Base-by-base conservation (phyloP, 2,329 filamentous ascomycete species). In the Sarocladiaceae sp. region DNA sequence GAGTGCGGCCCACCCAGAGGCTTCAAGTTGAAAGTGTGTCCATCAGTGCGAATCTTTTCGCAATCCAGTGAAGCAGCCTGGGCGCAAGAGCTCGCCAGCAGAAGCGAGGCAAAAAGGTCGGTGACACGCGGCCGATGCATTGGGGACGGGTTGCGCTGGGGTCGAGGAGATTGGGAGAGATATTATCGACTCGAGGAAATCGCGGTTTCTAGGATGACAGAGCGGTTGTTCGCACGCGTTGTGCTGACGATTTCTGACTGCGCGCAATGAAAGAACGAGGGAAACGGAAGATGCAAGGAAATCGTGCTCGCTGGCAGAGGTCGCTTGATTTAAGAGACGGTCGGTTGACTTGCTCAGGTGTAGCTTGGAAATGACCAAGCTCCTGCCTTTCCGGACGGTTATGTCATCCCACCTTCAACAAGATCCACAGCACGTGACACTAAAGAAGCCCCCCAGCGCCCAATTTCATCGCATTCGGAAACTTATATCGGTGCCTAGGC, bases 1-100 rank as follows among this genome's bases (percentile, higher is more conserved):
- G 83, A 81, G 65, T 87, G 86, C 29, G 86, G 84, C 1, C 87
- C 88, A 5, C 71, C 74, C 7, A 92, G 78, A 56, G 75, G 67
- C 23, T 73, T 72, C 26, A 93, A 73, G 67, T 91, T 77, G 67
- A 87, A 92, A 26, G 71, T 75, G 55, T 80, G 74, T 22, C 73
- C 74, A 57, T 84, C 78, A 1, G 81, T 74, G 3, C 76, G 69
- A 28, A 90, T 72, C 48, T 84, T 74, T 18, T 79, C 73, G 74
- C 88, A 92, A 56, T 80, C 69, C 52, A 89, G 70, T 57, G 75
- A 79, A 37, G 79, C 73, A 13, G 72, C 66, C 28, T 48, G 44
- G 10, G 66, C 67, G 3, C 72, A 63, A 2, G 65, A 56, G 15
- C 71, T 65, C 20, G 68, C 60, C 15, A 73, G 59, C 37, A 73